A percentile compares a stretch with the other conserved stretches of the same genome.
Evolutionary conservation across 805 yeast species (phyloP).

Genomic region (Yamadazyma scolyti): DNA sequence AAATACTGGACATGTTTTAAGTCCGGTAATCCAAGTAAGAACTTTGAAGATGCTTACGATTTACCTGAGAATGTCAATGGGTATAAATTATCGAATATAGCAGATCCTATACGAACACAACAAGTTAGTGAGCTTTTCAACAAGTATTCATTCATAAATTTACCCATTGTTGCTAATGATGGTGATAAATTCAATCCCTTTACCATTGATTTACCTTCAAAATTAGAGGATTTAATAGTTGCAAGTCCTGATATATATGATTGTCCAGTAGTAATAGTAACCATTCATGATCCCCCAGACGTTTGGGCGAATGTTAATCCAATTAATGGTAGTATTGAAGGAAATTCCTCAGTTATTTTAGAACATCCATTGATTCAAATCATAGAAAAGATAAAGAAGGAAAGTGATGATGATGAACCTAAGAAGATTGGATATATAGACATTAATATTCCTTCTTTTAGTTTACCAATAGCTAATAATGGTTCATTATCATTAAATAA

Average conservation of each 20-base stretch:
- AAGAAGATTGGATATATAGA: slow-evolving; percentile 71
- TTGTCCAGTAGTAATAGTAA: slow-evolving; percentile 58
- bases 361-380: slow-evolving; percentile 66
- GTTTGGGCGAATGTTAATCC: slow-evolving; percentile 88
- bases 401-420: slow-evolving; percentile 14
- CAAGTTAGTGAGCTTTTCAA: slow-evolving; percentile 59
- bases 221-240: slow-evolving; percentile 59
- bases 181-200: slow-evolving; percentile 20
- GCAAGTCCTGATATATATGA: slow-evolving; percentile 70
- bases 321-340: slow-evolving; percentile 69
- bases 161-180: slow-evolving; percentile 53
- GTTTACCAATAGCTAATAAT: slow-evolving; percentile 22
- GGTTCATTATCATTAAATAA: slow-evolving; percentile 22
- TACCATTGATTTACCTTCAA: slow-evolving; percentile 42
- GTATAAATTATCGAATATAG: slow-evolving; percentile 47
- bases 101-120: slow-evolving; percentile 71
- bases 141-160: slow-evolving; percentile 54
- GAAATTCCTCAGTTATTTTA: slow-evolving; percentile 66
- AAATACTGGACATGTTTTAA: slow-evolving; percentile 82
- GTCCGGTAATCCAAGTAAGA: slow-evolving; percentile 53
- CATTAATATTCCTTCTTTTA: slow-evolving; percentile 67
- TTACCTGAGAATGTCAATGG: slow-evolving; percentile 20
- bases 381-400: slow-evolving; percentile 53
- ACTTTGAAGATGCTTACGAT: slow-evolving; percentile 39
- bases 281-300: slow-evolving; percentile 89